Evolutionary conservation across 2,329 filamentous ascomycete species (phyloP).

Genomic region (Fusarium tupiense): DNA sequence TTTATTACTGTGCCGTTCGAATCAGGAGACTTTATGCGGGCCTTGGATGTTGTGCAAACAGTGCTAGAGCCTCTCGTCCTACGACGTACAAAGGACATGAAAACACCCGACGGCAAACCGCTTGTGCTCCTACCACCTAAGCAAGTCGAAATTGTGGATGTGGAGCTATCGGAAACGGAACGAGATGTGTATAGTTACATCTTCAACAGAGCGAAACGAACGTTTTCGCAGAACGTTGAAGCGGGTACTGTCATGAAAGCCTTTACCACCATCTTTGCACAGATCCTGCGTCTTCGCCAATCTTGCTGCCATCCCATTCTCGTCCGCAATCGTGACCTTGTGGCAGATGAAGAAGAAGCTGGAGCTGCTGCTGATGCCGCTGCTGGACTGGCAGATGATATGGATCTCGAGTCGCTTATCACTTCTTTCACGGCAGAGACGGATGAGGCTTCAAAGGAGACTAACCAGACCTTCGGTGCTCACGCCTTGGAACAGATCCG

Average conservation of each 20-base stretch:
- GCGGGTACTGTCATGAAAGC: conserved; percentile 94
- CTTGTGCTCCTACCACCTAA: conserved; percentile 86
- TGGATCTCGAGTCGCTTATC: conserved; percentile 91
- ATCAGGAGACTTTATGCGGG: conserved; percentile 91
- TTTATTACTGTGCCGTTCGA: conserved; percentile 99
- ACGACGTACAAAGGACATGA: conserved; percentile 97
- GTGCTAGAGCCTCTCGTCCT: conserved; percentile 96
- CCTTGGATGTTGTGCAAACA: conserved; percentile 95
- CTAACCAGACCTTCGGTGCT: conserved; percentile 73
- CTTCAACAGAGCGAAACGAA: conserved; percentile 81
- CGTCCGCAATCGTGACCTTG: conserved; percentile 83
- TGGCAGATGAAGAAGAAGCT: conserved; percentile 89
- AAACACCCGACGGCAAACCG: conserved; percentile 80
- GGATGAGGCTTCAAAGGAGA: conserved; percentile 70
- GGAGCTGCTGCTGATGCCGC: conserved; percentile 77
- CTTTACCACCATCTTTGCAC: conserved; percentile 96
- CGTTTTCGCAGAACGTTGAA: conserved; percentile 87
- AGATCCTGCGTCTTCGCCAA: conserved; percentile 91
- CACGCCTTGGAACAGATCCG: conserved; percentile 92
- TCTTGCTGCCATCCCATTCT: conserved; percentile 93
- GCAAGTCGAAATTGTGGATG: conserved; percentile 83
- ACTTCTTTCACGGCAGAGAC: conserved; percentile 80
- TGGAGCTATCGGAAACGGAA: conserved; percentile 86
- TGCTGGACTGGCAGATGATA: conserved; percentile 89
- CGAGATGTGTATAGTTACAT: conserved; percentile 94